Conservation (phyloP, 202 grass and related monocot genomes). For the Digitaria exilis region DNA sequence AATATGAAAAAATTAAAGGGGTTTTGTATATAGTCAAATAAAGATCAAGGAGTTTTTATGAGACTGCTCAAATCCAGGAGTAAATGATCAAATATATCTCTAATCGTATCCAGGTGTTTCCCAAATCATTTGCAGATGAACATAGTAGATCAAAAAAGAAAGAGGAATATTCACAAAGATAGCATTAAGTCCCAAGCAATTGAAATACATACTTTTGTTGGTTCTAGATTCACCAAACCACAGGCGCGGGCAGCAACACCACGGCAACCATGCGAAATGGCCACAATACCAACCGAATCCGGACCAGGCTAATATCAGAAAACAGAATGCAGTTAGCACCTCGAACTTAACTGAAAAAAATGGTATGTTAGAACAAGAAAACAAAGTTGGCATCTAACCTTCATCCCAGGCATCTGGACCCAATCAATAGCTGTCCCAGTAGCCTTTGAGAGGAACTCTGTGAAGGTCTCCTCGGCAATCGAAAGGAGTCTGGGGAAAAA, state of each 20-base stretch:
- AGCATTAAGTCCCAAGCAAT: background rate
- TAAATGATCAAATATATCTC: background rate
- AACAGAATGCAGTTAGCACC: constrained; percentile 30
- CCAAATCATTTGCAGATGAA: constrained; percentile 22
- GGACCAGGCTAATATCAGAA: constrained; percentile 81
- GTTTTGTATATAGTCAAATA: background rate
- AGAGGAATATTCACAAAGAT: background rate
- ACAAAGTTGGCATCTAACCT: constrained; percentile 50
- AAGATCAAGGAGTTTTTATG: background rate
- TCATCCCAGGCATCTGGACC: constrained; percentile 99
- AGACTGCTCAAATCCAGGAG: background rate
- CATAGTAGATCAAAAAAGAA: background rate
- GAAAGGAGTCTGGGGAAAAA: constrained; percentile 71
- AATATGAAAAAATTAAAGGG: background rate
- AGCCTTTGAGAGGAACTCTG: constrained; percentile 99
- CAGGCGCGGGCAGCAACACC: constrained; percentile 95
- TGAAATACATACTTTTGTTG: constrained; percentile 68
- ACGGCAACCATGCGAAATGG: constrained; percentile 86
- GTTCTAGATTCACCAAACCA: constrained; percentile 98
- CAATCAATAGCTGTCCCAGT: constrained; percentile 99
- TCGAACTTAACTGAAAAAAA: background rate
- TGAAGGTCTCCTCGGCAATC: constrained; percentile 93
- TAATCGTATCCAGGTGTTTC: constrained; percentile 4
- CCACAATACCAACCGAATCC: constrained; percentile 98
- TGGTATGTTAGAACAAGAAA: background rate